Conservation (phyloP, 257 asterid species). For the Rubia yunnanensis region DNA sequence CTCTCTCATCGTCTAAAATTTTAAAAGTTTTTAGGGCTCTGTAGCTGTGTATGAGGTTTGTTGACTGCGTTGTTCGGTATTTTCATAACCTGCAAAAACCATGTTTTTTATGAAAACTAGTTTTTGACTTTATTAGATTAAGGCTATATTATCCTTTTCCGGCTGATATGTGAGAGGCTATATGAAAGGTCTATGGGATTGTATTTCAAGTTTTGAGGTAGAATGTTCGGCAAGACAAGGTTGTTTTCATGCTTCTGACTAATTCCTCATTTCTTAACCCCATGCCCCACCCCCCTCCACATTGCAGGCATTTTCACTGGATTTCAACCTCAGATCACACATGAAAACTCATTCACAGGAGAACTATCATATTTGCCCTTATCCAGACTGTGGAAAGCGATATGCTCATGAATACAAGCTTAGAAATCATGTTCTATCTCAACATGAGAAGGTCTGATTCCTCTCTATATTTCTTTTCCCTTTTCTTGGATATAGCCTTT, state of each 20-base stretch:
- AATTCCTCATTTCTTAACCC: background rate
- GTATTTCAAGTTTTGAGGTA: background rate
- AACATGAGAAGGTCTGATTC: conserved; percentile 72
- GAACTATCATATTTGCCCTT: conserved; percentile 92
- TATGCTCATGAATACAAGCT: conserved; percentile 97
- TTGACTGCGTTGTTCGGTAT: background rate
- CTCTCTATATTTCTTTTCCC: conserved; percentile 4
- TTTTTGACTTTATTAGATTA: background rate
- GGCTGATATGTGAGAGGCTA: conserved; percentile 4
- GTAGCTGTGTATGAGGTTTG: background rate
- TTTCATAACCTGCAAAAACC: background rate
- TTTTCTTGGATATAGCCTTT: background rate
- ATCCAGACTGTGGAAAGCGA: conserved; percentile 93
- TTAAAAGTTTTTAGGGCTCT: background rate
- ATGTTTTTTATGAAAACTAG: background rate
- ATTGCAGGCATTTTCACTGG: conserved; percentile 91
- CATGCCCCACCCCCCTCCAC: background rate
- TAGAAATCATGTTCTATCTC: conserved; percentile 73
- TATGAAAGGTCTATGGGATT: background rate
- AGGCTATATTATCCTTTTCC: background rate
- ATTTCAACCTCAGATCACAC: conserved; percentile 93
- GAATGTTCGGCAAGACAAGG: background rate
- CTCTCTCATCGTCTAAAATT: background rate
- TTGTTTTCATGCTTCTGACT: background rate
- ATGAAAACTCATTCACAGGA: conserved; percentile 99